These are phyloP conservation scores for Chenopodium berlandieri DNA, from an alignment of 148 eudicot genomes.

Conservation along the genomic window DNA sequence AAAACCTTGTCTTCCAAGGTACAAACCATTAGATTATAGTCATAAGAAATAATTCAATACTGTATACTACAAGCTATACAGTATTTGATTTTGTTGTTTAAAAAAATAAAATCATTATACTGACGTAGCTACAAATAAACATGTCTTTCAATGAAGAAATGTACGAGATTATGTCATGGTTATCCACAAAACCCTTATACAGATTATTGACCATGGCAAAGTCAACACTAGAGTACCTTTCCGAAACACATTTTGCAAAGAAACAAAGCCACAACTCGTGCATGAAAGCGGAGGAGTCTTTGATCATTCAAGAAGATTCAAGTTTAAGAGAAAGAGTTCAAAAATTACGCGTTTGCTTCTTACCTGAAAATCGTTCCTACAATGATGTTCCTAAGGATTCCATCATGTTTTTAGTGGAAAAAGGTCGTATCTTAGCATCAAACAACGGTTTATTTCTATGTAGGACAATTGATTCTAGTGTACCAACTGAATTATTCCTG, in stretches of 20 bases:
- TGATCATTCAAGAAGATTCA: slow-evolving; percentile 11
- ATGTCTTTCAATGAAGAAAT: slow-evolving; percentile 12
- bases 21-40: too few relatives aligned
- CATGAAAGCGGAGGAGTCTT: neutral
- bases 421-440: slow-evolving; percentile 19
- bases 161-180: slow-evolving; percentile 20
- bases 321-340: too few relatives aligned
- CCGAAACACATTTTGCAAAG: neutral
- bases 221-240: neutral
- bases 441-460: slow-evolving; percentile 17
- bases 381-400: neutral
- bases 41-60: too few relatives aligned
- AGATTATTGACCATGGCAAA: neutral
- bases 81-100: too few relatives aligned
- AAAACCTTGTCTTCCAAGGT: too few relatives aligned
- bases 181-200: slow-evolving; percentile 5
- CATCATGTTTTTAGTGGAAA: neutral
- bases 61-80: too few relatives aligned
- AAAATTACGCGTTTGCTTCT: neutral
- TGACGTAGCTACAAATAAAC: too few relatives aligned
- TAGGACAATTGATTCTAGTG: neutral
- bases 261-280: slow-evolving; percentile 18
- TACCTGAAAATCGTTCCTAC: neutral
- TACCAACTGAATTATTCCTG: neutral
- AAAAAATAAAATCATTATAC: too few relatives aligned